A percentile compares a stretch with the other conserved stretches of the same genome.
These are phyloP conservation scores for Ascocoryne sarcoides DNA, from an alignment of 2,329 filamentous ascomycete genomes.

Conservation along the genomic window DNA sequence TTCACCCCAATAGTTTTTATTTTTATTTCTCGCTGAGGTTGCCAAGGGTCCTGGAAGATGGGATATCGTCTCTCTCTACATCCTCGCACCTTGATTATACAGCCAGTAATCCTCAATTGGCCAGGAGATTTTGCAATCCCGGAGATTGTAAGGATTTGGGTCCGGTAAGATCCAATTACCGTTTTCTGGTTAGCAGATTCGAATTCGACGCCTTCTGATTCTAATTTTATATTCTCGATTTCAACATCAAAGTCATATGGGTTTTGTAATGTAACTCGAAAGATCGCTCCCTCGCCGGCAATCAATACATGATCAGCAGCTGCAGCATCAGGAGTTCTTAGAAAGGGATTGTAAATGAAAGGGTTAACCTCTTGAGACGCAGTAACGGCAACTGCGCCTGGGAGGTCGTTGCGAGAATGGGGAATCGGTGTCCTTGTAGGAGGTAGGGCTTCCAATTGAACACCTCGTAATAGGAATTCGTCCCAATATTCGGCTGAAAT, in stretches of 20 bases:
- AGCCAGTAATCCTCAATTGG: slow-evolving; percentile 65
- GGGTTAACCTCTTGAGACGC: slow-evolving; percentile 52
- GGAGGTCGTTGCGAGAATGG: slow-evolving; percentile 46
- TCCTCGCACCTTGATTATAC: slow-evolving; percentile 67
- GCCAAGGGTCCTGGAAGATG: slow-evolving; percentile 73
- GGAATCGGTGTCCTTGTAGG: slow-evolving; percentile 54
- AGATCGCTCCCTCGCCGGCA: slow-evolving; percentile 66
- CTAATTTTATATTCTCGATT: slow-evolving; percentile 70
- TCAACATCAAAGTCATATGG: slow-evolving; percentile 90
- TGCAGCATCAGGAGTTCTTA: slow-evolving; percentile 55
- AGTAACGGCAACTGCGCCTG: slow-evolving; percentile 32
- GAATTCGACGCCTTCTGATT: slow-evolving; percentile 65
- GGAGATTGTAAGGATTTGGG: slow-evolving; percentile 65
- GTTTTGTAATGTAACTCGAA: slow-evolving; percentile 82
- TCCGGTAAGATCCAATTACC: slow-evolving; percentile 70
- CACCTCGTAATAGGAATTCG: slow-evolving; percentile 76
- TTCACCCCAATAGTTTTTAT: slow-evolving; percentile 66
- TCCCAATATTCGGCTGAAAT: slow-evolving; percentile 90
- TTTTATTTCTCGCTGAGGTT: slow-evolving; percentile 58
- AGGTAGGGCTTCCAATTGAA: slow-evolving; percentile 59
- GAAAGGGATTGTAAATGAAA: slow-evolving; percentile 92
- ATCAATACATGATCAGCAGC: slow-evolving; percentile 62
- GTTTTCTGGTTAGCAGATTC: slow-evolving; percentile 56
- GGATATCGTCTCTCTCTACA: slow-evolving; percentile 78
- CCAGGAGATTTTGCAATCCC: slow-evolving; percentile 62